Percentiles rank a stretch among this genome's conserved stretches.
phyloP scores from a whole-genome alignment of 768 basidiomycete genomes.

The Suillus tomentosus region DNA sequence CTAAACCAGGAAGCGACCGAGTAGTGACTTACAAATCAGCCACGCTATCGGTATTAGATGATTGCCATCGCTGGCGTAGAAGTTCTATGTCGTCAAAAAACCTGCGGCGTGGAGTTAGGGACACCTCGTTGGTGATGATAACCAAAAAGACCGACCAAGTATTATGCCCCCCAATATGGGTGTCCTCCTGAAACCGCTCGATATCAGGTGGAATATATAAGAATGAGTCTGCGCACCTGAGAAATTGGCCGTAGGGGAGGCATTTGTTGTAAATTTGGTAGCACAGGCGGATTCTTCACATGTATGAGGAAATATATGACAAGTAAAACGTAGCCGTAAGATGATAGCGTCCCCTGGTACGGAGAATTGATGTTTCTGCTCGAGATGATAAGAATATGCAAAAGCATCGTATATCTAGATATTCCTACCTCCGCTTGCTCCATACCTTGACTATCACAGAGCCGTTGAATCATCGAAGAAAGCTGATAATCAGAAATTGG shows the following conservation, averaged over 20 bases:
- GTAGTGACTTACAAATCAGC: constrained; percentile 79
- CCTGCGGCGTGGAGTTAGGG: constrained; percentile 40
- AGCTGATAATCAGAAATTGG: constrained; percentile 17
- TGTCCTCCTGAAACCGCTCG: constrained; percentile 61
- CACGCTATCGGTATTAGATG: constrained; percentile 89
- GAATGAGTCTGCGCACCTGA: constrained; percentile 45
- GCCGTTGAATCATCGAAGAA: constrained; percentile 17
- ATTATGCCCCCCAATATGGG: constrained; percentile 77
- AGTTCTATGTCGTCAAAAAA: constrained; percentile 98
- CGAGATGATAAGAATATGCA: constrained; percentile 12
- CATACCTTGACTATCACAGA: constrained; percentile 86
- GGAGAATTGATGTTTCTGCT: constrained; percentile 96
- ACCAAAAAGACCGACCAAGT: constrained; percentile 56
- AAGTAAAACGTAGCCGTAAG: constrained; percentile 96
- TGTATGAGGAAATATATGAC: constrained; percentile 98
- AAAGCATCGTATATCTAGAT: background rate
- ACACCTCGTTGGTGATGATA: constrained; percentile 11
- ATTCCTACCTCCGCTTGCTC: constrained; percentile 83
- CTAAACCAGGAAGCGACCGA: background rate
- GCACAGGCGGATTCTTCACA: constrained; percentile 94
- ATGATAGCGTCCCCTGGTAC: constrained; percentile 94
- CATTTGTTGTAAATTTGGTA: constrained; percentile 96
- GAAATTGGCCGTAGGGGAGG: constrained; percentile 87
- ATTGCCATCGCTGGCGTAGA: constrained; percentile 89
- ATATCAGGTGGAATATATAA: constrained; percentile 4